A percentile compares a stretch with the other conserved stretches of the same genome.
phyloP scores from a whole-genome alignment of 1,284 basidiomycete genomes.

The Microbotryum violaceum region DNA sequence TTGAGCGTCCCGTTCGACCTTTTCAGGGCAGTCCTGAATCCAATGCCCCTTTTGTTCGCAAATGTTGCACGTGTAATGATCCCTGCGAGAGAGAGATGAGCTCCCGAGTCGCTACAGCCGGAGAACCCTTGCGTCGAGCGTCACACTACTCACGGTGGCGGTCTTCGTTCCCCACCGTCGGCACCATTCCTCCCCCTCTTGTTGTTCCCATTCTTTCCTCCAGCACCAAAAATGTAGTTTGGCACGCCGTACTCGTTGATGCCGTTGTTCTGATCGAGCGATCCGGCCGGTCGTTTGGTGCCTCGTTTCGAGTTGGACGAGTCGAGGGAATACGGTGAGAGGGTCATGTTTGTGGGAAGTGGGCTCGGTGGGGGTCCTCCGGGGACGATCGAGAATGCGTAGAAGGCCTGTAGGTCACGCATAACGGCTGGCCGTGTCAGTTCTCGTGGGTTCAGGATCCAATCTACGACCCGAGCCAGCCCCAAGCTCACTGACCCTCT shows the following conservation, averaged over 20 bases:
- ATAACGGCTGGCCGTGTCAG: slow-evolving; percentile 1
- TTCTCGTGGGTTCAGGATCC: too few species aligned
- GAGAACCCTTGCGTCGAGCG: slow-evolving; percentile 50
- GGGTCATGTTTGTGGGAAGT: slow-evolving; percentile 58
- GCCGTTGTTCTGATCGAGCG: slow-evolving; percentile 12
- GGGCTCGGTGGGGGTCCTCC: slow-evolving; percentile 43
- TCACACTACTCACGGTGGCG: slow-evolving; percentile 24
- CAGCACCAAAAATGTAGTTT: slow-evolving; percentile 33
- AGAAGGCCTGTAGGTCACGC: slow-evolving; percentile 55
- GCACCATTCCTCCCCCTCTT: not conserved
- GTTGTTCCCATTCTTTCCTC: not conserved
- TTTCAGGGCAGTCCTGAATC: slow-evolving; percentile 72
- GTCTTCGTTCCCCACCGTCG: slow-evolving; percentile 21
- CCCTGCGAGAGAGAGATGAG: not conserved
- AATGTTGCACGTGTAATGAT: slow-evolving; percentile 32
- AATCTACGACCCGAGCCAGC: too few species aligned
- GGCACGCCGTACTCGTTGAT: slow-evolving; percentile 32
- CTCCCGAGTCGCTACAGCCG: too few species aligned
- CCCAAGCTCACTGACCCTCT: slow-evolving; percentile 53
- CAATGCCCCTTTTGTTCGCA: slow-evolving; percentile 52
- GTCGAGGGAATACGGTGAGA: slow-evolving; percentile 58
- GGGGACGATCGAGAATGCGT: slow-evolving; percentile 60
- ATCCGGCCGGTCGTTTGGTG: slow-evolving; percentile 24
- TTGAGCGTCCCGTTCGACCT: slow-evolving; percentile 23
- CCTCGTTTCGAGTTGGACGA: slow-evolving; percentile 18